phyloP scores from a whole-genome alignment of 257 asterid genomes.

The Agastache rugosa region DNA sequence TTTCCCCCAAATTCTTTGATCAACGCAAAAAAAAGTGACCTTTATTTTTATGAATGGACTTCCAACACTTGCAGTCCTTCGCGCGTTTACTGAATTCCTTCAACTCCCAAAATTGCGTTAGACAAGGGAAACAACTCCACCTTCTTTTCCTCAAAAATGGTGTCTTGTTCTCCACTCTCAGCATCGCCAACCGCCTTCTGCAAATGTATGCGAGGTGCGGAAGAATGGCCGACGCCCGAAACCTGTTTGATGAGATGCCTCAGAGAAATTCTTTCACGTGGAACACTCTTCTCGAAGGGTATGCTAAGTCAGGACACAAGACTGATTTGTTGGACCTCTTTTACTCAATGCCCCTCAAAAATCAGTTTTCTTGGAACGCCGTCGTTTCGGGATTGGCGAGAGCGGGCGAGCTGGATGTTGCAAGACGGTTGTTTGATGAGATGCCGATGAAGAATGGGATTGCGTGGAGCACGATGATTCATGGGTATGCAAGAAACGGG shows the following conservation, averaged over 20 bases:
- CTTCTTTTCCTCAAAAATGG: constrained; percentile 79
- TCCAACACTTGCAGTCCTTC: constrained; percentile 53
- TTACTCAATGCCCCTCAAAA: constrained; percentile 56
- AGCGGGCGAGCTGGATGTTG: constrained; percentile 61
- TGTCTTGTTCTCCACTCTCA: constrained; percentile 55
- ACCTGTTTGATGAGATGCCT: constrained; percentile 79
- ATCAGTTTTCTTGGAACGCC: constrained; percentile 81
- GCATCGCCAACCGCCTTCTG: constrained; percentile 74
- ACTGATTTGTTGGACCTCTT: constrained; percentile 47
- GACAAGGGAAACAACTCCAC: constrained; percentile 76
- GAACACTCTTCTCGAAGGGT: constrained; percentile 82
- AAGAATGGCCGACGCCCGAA: constrained; percentile 49
- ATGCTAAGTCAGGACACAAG: constrained; percentile 51
- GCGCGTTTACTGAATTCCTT: constrained; percentile 68
- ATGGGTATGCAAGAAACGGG: constrained; percentile 64
- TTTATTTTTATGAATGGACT: constrained; percentile 41
- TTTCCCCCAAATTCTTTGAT: neutral
- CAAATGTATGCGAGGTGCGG: constrained; percentile 81
- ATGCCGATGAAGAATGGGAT: constrained; percentile 75
- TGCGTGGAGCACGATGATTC: constrained; percentile 76
- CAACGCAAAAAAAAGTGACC: neutral
- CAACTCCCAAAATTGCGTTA: constrained; percentile 41
- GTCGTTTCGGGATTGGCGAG: constrained; percentile 57
- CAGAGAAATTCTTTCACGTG: constrained; percentile 68
- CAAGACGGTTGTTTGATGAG: constrained; percentile 47